A percentile compares a stretch with the other conserved stretches of the same genome.
phyloP scores from a whole-genome alignment of 352 stramenopile species.

The Nothophytophthora sp. region DNA sequence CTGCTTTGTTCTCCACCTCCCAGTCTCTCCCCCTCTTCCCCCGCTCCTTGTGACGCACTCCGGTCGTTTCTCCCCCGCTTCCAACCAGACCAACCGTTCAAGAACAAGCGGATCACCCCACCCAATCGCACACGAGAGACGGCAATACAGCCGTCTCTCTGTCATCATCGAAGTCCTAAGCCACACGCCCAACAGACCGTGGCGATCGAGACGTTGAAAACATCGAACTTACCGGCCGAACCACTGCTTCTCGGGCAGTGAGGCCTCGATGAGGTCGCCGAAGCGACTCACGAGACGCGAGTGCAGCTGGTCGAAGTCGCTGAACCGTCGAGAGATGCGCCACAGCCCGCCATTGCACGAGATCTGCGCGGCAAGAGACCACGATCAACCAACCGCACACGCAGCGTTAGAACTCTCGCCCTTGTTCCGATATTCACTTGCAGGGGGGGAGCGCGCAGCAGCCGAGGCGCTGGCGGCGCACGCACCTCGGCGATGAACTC shows the following conservation, averaged over 20 bases:
- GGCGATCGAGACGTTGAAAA: not conserved
- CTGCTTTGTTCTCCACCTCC: not conserved
- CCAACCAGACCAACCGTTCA: not conserved
- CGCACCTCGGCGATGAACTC: conserved; percentile 80
- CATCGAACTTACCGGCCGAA: conserved; percentile 65
- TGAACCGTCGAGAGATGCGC: conserved; percentile 84
- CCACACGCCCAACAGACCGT: conserved; percentile 5
- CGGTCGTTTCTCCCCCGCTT: conserved; percentile 3
- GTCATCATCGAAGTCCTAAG: conserved; percentile 47
- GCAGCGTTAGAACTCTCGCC: not conserved
- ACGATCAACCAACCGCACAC: no score
- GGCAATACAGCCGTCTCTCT: not conserved
- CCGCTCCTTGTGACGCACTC: conserved; percentile 5
- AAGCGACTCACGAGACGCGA: conserved; percentile 71
- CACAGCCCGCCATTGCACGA: conserved; percentile 83
- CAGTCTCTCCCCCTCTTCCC: not conserved
- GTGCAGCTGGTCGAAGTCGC: conserved; percentile 89
- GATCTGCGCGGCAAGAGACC: conserved; percentile 38
- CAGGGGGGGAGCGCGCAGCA: not conserved
- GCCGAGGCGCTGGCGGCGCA: not conserved
- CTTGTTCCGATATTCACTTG: not conserved
- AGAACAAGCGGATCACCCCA: no score
- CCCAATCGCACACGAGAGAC: not conserved
- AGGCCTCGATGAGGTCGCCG: conserved; percentile 67
- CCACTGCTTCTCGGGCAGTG: conserved; percentile 86